Evolutionary conservation across 2,329 filamentous ascomycete species (phyloP).

Genomic region (Drechmeria coniospora): DNA sequence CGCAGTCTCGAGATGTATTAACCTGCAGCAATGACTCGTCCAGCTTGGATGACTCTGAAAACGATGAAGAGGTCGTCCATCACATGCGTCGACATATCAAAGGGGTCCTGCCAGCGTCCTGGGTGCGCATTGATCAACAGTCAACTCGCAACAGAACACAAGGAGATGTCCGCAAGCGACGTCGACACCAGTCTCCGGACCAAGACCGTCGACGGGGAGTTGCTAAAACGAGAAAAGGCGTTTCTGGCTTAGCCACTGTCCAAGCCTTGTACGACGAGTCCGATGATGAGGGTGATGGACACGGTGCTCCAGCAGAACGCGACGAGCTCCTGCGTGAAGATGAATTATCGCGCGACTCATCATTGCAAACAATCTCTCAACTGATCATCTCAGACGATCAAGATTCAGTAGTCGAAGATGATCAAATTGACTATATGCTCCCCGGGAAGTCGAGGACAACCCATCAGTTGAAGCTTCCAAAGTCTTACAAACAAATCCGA

Average conservation of each 20-base stretch:
- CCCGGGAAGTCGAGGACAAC: slow-evolving; percentile 24
- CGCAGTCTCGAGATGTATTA: slow-evolving; percentile 1
- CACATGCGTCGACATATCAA: slow-evolving; percentile 31
- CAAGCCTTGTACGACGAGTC: slow-evolving; percentile 31
- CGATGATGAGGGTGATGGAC: slow-evolving; percentile 27
- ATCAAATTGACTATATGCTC: slow-evolving; percentile 36
- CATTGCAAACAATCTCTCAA: too few species aligned
- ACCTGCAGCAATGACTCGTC: slow-evolving; percentile 3
- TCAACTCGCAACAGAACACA: slow-evolving; percentile 14
- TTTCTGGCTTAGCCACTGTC: slow-evolving; percentile 12
- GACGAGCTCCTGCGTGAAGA: too few species aligned
- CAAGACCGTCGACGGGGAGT: slow-evolving; percentile 30
- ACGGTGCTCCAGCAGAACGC: too few species aligned
- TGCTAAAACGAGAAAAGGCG: slow-evolving; percentile 26
- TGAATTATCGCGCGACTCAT: too few species aligned
- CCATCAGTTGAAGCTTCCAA: slow-evolving; percentile 17
- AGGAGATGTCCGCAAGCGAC: slow-evolving; percentile 13
- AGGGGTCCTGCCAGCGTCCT: slow-evolving; percentile 52
- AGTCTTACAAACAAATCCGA: slow-evolving; percentile 6
- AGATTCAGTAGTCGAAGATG: slow-evolving; percentile 30
- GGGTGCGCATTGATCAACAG: slow-evolving; percentile 44
- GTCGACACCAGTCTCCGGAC: slow-evolving; percentile 19
- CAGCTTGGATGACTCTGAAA: slow-evolving; percentile 18
- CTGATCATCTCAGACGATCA: slow-evolving; percentile 13
- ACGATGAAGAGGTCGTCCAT: slow-evolving; percentile 26